Evolutionary conservation across 1,139 yeast genomes (phyloP).

Genomic region (Suhomyces ambrosiae): DNA sequence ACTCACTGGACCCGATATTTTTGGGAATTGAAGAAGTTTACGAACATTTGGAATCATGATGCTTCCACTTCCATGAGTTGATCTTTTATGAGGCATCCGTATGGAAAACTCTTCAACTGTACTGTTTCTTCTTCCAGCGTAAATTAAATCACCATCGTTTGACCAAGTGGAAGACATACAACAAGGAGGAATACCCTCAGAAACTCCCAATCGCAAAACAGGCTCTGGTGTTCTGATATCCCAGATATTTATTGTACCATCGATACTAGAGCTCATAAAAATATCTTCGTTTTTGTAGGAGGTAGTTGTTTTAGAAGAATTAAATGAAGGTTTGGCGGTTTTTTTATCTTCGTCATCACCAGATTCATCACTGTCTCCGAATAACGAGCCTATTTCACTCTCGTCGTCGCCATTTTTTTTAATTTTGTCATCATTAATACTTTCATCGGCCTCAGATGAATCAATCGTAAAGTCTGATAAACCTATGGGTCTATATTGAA

Average conservation of each 20-base stretch:
- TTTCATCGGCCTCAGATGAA: constrained; percentile 9
- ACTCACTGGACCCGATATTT: constrained; percentile 90
- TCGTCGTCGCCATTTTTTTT: constrained; percentile 44
- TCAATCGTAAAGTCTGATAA: constrained; percentile 40
- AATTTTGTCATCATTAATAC: constrained; percentile 1
- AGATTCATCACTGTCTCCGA: constrained; percentile 67
- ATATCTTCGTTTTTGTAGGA: constrained; percentile 52
- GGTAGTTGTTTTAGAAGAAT: constrained; percentile 18
- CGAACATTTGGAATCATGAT: constrained; percentile 49
- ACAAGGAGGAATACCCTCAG: constrained; percentile 87
- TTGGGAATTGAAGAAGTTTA: constrained; percentile 72
- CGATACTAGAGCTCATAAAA: constrained; percentile 79
- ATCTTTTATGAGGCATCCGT: constrained; percentile 52
- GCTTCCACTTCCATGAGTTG: constrained; percentile 21
- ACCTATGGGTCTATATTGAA: constrained; percentile 78
- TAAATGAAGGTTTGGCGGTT: constrained; percentile 9
- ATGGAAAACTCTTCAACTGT: constrained; percentile 84
- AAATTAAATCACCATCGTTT: constrained; percentile 73
- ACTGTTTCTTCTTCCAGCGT: constrained; percentile 87
- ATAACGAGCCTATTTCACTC: constrained; percentile 71
- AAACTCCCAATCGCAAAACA: constrained; percentile 55
- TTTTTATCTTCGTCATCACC: constrained; percentile 40
- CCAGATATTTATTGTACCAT: constrained; percentile 85
- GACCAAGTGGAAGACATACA: constrained; percentile 95
- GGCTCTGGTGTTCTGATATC: constrained; percentile 63